These are phyloP conservation scores for Candida loeiensis DNA, from an alignment of 805 yeast species.

Conservation along the genomic window DNA sequence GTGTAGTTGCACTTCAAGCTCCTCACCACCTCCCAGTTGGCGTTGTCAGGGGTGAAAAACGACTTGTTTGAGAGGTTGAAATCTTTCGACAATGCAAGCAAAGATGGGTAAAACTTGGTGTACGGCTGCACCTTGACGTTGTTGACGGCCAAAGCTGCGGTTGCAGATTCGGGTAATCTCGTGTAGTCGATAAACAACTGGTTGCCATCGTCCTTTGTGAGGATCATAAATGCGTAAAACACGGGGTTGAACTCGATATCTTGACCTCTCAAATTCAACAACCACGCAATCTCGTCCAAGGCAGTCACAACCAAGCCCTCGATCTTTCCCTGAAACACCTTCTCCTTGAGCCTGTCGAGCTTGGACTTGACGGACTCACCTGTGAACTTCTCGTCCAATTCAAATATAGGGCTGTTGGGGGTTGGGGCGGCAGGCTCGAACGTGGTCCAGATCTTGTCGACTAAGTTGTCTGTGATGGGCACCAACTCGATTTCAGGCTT, in stretches of 20 bases:
- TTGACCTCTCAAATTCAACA: slow-evolving; percentile 49
- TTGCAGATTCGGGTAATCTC: slow-evolving; percentile 34
- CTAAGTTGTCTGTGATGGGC: slow-evolving; percentile 55
- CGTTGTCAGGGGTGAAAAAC: slow-evolving; percentile 28
- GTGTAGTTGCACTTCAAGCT: slow-evolving; percentile 28
- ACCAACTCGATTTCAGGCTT: slow-evolving; percentile 40
- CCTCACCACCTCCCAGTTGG: slow-evolving; percentile 41
- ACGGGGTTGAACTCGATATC: slow-evolving; percentile 57
- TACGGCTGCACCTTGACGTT: slow-evolving; percentile 38
- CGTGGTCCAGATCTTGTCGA: slow-evolving; percentile 70
- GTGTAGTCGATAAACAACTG: slow-evolving; percentile 42
- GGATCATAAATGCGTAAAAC: slow-evolving; percentile 42
- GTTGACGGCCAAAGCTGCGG: slow-evolving; percentile 21
- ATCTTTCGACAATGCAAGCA: slow-evolving; percentile 37
- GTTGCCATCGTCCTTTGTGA: slow-evolving; percentile 27
- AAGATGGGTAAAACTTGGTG: slow-evolving; percentile 43
- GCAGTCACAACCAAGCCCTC: slow-evolving; percentile 43
- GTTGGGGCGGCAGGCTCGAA: slow-evolving; percentile 60
- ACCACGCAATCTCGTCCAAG: slow-evolving; percentile 53
- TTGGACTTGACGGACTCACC: slow-evolving; percentile 67
- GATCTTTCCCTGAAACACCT: slow-evolving; percentile 17
- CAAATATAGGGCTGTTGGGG: slow-evolving; percentile 49
- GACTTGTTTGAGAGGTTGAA: slow-evolving; percentile 27
- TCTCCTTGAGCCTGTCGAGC: slow-evolving; percentile 39
- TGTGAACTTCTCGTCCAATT: slow-evolving; percentile 50